Percentiles rank a stretch among this genome's conserved stretches.
phyloP scores from a whole-genome alignment of 179 eudicot species.

The Actinidia arguta region DNA sequence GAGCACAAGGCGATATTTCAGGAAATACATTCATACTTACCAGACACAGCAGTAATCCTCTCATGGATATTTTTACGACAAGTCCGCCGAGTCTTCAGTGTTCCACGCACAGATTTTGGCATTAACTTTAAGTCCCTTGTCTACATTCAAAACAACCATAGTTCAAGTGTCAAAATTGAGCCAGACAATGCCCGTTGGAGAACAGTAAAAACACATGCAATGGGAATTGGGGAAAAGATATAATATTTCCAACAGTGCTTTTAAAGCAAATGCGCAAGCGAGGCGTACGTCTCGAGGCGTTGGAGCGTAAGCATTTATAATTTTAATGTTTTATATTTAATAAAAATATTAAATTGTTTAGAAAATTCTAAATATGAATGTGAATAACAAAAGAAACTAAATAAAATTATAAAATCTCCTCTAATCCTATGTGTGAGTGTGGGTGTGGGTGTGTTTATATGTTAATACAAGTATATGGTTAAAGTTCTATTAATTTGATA shows the following conservation, averaged over 20 bases:
- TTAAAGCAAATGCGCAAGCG: neutral
- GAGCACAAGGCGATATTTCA: neutral
- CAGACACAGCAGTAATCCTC: slow-evolving; percentile 73
- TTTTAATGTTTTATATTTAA: no score
- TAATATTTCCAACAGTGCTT: neutral
- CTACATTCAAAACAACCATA: slow-evolving; percentile 40
- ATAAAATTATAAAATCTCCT: no score
- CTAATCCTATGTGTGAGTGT: no score
- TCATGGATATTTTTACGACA: slow-evolving; percentile 84
- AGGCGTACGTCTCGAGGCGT: no score
- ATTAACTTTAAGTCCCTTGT: slow-evolving; percentile 80
- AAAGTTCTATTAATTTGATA: no score
- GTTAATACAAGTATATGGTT: no score
- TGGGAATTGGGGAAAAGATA: neutral
- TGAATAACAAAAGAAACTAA: no score
- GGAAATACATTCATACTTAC: slow-evolving; percentile 38
- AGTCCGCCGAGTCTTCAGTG: slow-evolving; percentile 61
- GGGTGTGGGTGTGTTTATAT: no score
- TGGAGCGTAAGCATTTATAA: no score
- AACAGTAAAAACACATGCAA: neutral
- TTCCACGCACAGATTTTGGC: slow-evolving; percentile 60
- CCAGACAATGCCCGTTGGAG: neutral
- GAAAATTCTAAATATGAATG: no score
- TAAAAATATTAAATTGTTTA: no score
- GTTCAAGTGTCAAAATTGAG: neutral